A percentile compares a stretch with the other conserved stretches of the same genome.
Conservation (phyloP, 2,329 filamentous ascomycete species). For the Cryphonectria nitschkei region DNA sequence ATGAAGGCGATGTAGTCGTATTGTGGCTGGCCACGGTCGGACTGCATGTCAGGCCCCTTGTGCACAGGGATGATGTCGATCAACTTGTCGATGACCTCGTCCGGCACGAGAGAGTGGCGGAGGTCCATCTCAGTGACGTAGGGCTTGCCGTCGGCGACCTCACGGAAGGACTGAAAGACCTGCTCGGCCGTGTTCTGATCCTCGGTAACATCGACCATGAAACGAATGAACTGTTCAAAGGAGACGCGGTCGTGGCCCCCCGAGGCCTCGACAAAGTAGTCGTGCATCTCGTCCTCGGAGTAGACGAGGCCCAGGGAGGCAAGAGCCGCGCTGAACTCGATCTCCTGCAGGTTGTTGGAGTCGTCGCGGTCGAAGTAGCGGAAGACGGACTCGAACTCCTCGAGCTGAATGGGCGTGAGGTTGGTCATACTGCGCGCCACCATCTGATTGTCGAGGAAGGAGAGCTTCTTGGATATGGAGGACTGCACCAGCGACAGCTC, state of each 20-base stretch:
- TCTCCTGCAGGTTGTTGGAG: constrained; percentile 85
- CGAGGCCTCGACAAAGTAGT: constrained; percentile 88
- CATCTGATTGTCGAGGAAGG: constrained; percentile 97
- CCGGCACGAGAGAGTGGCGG: constrained; percentile 90
- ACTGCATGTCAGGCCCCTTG: constrained; percentile 80
- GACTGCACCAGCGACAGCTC: constrained; percentile 90
- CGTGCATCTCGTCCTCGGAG: constrained; percentile 97
- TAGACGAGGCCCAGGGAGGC: constrained; percentile 96
- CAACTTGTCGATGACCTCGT: constrained; percentile 94
- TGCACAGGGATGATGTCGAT: constrained; percentile 85
- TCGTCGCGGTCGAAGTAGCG: constrained; percentile 95
- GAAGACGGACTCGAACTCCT: constrained; percentile 98
- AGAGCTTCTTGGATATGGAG: constrained; percentile 92
- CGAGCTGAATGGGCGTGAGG: constrained; percentile 93
- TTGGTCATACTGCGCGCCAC: constrained; percentile 99
- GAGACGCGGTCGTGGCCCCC: constrained; percentile 78
- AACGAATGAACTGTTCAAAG: constrained; percentile 98
- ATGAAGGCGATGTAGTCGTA: constrained; percentile 98
- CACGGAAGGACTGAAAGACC: constrained; percentile 95
- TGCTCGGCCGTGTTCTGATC: constrained; percentile 99
- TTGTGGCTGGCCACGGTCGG: constrained; percentile 82
- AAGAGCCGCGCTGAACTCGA: constrained; percentile 94
- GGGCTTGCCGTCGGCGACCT: constrained; percentile 97
- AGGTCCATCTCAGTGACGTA: constrained; percentile 99
- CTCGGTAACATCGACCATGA: constrained; percentile 99